A percentile compares a stretch with the other conserved stretches of the same genome.
These are phyloP conservation scores for Sinapis alba DNA, from an alignment of 441 rosid species.

Conservation along the genomic window DNA sequence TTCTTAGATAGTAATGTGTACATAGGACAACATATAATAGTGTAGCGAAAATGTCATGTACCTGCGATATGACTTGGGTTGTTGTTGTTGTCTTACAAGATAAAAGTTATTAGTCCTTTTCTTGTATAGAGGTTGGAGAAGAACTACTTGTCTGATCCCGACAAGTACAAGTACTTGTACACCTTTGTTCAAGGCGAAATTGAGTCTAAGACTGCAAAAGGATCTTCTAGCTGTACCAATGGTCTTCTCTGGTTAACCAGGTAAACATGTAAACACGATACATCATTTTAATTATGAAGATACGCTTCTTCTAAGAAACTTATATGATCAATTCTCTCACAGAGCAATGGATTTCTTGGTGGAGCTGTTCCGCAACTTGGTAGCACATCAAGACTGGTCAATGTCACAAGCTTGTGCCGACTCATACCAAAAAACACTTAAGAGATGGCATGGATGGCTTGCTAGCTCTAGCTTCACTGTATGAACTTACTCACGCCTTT, in stretches of 20 bases:
- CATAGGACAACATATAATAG: too few species aligned
- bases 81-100: too few species aligned
- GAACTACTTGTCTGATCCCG: slow-evolving; percentile 63
- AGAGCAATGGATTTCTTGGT: slow-evolving; percentile 96
- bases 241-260: slow-evolving; percentile 93
- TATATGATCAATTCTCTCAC: slow-evolving; percentile 38
- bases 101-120: too few species aligned
- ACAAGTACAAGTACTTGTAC: slow-evolving; percentile 64
- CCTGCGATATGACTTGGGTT: too few species aligned
- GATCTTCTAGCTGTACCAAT: slow-evolving; percentile 47
- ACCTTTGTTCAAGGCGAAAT: slow-evolving; percentile 76
- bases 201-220: too few species aligned
- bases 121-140: slow-evolving; percentile 72
- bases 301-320: neutral
- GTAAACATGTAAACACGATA: slow-evolving; percentile 41
- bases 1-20: too few species aligned
- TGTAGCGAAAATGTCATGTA: too few species aligned
- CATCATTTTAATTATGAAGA: neutral
- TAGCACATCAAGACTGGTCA: slow-evolving; percentile 79
- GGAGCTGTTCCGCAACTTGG: slow-evolving; percentile 78
- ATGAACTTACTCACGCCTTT: slow-evolving; percentile 28
- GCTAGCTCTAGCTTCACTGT: slow-evolving; percentile 88
- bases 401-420: slow-evolving; percentile 85
- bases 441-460: slow-evolving; percentile 90
- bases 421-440: slow-evolving; percentile 78